A percentile compares a stretch with the other conserved stretches of the same genome.
phyloP scores from a whole-genome alignment of 345 rosid species.

The Camelina sativa region DNA sequence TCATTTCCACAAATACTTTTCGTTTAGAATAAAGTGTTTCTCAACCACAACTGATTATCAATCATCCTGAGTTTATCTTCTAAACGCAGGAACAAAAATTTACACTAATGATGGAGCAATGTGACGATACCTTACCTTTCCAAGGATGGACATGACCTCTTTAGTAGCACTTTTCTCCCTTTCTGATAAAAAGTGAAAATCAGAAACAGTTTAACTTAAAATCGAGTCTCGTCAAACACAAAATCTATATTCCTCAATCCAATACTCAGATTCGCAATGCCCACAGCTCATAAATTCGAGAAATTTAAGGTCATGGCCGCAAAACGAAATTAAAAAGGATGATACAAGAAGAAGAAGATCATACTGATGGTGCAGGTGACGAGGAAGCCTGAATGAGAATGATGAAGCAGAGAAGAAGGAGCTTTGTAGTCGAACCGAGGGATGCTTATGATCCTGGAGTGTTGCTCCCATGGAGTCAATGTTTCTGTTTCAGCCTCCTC shows the following conservation, averaged over 20 bases:
- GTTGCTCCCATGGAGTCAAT: slow-evolving; percentile 91
- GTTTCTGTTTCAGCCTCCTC: slow-evolving; percentile 33
- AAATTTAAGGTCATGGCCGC: not conserved
- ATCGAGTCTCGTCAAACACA: not conserved
- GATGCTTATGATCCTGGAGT: slow-evolving; percentile 70
- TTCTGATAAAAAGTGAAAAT: slow-evolving; percentile 50
- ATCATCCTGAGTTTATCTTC: not conserved
- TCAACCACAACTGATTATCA: not conserved
- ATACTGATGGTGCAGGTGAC: slow-evolving; percentile 82
- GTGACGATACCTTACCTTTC: slow-evolving; percentile 74
- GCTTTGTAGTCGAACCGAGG: slow-evolving; percentile 95
- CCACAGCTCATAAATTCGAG: slow-evolving; percentile 15
- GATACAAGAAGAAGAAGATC: not conserved
- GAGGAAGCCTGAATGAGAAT: slow-evolving; percentile 84
- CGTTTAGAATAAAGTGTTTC: not conserved
- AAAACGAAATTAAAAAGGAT: not conserved
- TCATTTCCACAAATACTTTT: not conserved
- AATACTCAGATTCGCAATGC: slow-evolving; percentile 14
- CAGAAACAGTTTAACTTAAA: slow-evolving; percentile 9
- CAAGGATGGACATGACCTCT: slow-evolving; percentile 81
- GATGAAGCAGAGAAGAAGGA: slow-evolving; percentile 72
- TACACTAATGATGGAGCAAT: not conserved
- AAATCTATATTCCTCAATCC: not conserved
- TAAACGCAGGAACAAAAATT: not conserved
- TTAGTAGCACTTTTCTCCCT: slow-evolving; percentile 95